Evolutionary conservation across 176 grass and related monocot genomes (phyloP), one percentile per base, ranked within the genome.

Genomic region (Rhynchospora pubera): DNA sequence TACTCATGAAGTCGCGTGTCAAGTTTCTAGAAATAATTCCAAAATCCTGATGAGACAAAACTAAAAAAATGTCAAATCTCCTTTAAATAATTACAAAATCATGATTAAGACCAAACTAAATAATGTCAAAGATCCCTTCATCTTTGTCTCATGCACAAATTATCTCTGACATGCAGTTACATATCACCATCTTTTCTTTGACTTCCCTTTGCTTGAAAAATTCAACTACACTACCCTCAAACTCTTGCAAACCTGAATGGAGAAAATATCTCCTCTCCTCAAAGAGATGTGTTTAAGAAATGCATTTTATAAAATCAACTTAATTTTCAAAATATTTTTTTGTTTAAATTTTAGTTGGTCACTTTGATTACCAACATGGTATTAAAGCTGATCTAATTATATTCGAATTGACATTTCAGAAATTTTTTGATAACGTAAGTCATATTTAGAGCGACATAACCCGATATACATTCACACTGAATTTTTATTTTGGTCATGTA

Each of bases 1-100:
- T n/a, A 53, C 72, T 55, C 21, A 21, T 15, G 30, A 55, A 53
- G 22, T 30, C 23, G 26, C n/a, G 6, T 24, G 44, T 50, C 44
- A 77, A 56, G 6, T 47, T 77, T 77, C 48, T 34, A 77, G 72
- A 77, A 55, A 77, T 55, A 3, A 77, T 32, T 32, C 24, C 72
- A 56, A 77, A 77, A 77, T 52, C 50, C 72, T 56, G 72, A 56
- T 77, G 55, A 34, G 50, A 77, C 71, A 75, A 56, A 77, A 77
- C 22, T 14, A 56, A 32, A 18, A n/a, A 56, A 77, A 56, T 56
- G 50, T 23, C 72, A 77, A 77, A 71, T 3, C 14, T n/a, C 13
- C 47, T 39, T 39, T 39, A 77, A 55, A 56, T 55, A 3, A 77
- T 56, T 32, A 14, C 72, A 56, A 77, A 77, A 77, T 52, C 50